Conservation (phyloP, 2,329 filamentous ascomycete genomes). For the Aureobasidium zeae region DNA sequence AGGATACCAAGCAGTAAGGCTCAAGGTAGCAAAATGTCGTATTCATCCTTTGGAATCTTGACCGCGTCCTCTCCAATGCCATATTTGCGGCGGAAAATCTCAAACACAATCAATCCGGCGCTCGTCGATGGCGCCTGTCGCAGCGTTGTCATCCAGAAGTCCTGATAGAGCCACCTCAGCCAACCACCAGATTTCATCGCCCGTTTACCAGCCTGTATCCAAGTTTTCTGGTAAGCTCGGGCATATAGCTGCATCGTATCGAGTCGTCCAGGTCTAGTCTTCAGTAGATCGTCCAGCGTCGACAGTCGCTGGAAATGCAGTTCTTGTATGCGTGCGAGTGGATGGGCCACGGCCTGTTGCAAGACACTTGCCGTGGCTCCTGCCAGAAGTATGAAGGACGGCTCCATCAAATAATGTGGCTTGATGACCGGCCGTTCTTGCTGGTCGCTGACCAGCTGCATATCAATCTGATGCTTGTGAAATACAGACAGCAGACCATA, state of each 20-base stretch:
- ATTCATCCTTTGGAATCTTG: slow-evolving; percentile 58
- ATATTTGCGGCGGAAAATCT: slow-evolving; percentile 65
- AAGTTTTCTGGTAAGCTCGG: slow-evolving; percentile 60
- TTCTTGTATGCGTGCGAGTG: slow-evolving; percentile 60
- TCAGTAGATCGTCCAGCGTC: slow-evolving; percentile 52
- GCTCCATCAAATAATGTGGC: slow-evolving; percentile 68
- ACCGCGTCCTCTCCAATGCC: slow-evolving; percentile 53
- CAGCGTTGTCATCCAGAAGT: slow-evolving; percentile 64
- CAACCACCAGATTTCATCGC: slow-evolving; percentile 51
- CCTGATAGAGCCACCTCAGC: slow-evolving; percentile 57
- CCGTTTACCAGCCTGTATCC: slow-evolving; percentile 49
- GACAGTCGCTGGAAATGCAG: slow-evolving; percentile 66
- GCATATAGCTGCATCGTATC: slow-evolving; percentile 58
- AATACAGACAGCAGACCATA: slow-evolving; percentile 27
- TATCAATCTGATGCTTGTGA: slow-evolving; percentile 26
- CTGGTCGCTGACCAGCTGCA: slow-evolving; percentile 19
- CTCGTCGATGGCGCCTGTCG: slow-evolving; percentile 68
- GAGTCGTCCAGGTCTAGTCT: slow-evolving; percentile 11
- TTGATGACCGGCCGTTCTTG: slow-evolving; percentile 46
- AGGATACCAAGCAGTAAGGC: background rate
- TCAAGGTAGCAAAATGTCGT: slow-evolving; percentile 57
- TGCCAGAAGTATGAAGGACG: slow-evolving; percentile 59
- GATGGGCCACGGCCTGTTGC: slow-evolving; percentile 63
- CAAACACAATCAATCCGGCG: slow-evolving; percentile 69
- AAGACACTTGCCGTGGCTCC: slow-evolving; percentile 59